phyloP scores from a whole-genome alignment of 2,329 filamentous ascomycete species.

The Fusarium sp. region DNA sequence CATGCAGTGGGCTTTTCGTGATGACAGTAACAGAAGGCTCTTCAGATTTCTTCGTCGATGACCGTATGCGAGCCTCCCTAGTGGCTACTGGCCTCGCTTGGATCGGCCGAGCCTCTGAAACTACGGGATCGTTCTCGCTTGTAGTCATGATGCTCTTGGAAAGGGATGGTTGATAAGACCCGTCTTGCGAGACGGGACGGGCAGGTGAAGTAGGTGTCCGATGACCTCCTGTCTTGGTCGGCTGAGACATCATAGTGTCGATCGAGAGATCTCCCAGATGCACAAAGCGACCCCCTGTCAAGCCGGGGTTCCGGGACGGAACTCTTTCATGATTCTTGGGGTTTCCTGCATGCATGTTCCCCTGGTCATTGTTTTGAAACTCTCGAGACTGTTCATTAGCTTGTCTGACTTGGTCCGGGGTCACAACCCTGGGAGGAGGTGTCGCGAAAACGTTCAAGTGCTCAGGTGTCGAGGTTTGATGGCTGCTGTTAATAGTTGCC shows the following conservation, averaged over 20 bases:
- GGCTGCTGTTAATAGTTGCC: constrained; percentile 28
- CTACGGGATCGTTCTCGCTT: constrained; percentile 36
- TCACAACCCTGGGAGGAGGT: constrained; percentile 39
- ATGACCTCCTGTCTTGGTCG: constrained; percentile 6
- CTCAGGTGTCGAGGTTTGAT: constrained; percentile 33
- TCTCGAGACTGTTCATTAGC: constrained; percentile 38
- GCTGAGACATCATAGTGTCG: constrained; percentile 48
- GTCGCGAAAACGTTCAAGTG: constrained; percentile 45
- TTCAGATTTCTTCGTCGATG: constrained; percentile 21
- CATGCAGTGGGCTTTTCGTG: constrained; percentile 42
- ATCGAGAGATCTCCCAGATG: constrained; percentile 44
- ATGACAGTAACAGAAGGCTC: constrained; percentile 39
- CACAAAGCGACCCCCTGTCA: constrained; percentile 40
- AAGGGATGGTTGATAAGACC: constrained; percentile 26
- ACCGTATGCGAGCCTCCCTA: constrained; percentile 30
- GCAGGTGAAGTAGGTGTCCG: constrained; percentile 18
- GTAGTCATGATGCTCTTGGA: constrained; percentile 41
- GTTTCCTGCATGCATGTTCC: not conserved
- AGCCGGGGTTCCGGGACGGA: constrained; percentile 49
- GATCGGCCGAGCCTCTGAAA: constrained; percentile 26
- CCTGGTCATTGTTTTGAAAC: constrained; percentile 24
- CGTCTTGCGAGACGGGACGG: constrained; percentile 22
- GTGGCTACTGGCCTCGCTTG: constrained; percentile 24
- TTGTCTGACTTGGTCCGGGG: constrained; percentile 42
- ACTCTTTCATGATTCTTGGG: constrained; percentile 11